Conservation (phyloP, 805 yeast genomes). For the Lipomyces oligophaga region DNA sequence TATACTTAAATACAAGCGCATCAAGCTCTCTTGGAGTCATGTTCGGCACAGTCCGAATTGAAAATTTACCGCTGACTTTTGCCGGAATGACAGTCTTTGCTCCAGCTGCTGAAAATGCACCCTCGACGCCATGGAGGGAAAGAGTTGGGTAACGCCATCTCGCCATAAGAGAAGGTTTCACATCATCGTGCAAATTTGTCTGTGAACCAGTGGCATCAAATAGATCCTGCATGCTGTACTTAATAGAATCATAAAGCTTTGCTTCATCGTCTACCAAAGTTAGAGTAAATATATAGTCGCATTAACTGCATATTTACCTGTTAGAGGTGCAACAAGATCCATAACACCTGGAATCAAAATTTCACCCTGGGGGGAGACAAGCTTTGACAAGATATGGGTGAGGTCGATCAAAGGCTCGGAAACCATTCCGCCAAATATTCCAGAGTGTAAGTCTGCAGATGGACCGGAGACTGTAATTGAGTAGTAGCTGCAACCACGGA, state of each 20-base stretch:
- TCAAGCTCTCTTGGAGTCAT: constrained; percentile 78
- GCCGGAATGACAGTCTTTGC: constrained; percentile 99
- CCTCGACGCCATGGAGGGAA: constrained; percentile 95
- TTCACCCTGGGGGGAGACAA: constrained; percentile 78
- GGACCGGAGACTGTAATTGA: constrained; percentile 82
- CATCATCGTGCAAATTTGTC: constrained; percentile 70
- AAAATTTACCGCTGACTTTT: constrained; percentile 87
- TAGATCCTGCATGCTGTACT: constrained; percentile 77
- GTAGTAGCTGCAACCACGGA: constrained; percentile 95
- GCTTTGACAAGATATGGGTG: constrained; percentile 65
- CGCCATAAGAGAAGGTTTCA: constrained; percentile 87
- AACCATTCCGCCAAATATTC: constrained; percentile 94
- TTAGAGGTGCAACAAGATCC: constrained; percentile 94
- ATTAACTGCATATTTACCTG: constrained; percentile 41
- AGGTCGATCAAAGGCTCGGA: constrained; percentile 98
- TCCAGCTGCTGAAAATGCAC: constrained; percentile 91
- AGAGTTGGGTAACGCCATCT: constrained; percentile 98
- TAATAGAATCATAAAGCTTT: constrained; percentile 76
- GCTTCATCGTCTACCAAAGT: constrained; percentile 50
- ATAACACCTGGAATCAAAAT: constrained; percentile 82
- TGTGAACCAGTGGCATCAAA: constrained; percentile 85
- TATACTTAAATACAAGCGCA: constrained; percentile 67
- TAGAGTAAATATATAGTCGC: not conserved
- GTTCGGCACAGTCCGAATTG: constrained; percentile 95
- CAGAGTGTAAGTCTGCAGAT: constrained; percentile 94